Conservation (phyloP, 2,329 filamentous ascomycete genomes). For the Ceratocystis ficicola region DNA sequence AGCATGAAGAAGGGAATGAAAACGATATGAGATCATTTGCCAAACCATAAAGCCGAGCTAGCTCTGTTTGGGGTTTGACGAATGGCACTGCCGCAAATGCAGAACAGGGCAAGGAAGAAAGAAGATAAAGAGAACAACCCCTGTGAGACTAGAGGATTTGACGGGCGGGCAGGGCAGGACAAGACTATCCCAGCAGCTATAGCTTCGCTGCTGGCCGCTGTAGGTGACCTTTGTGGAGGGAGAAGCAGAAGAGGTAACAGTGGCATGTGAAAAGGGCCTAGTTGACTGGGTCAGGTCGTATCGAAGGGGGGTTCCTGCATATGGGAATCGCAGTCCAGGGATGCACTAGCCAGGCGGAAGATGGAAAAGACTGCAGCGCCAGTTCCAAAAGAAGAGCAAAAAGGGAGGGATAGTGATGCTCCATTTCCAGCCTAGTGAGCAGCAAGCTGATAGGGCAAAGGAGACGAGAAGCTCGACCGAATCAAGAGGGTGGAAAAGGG, state of each 20-base stretch:
- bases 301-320: too few relatives aligned
- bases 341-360: neutral
- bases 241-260: too few relatives aligned
- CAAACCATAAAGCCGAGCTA: neutral
- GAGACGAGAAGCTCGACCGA: neutral
- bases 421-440: too few relatives aligned
- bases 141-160: slow-evolving; percentile 4
- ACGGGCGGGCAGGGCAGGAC: slow-evolving; percentile 4
- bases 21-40: slow-evolving; percentile 7
- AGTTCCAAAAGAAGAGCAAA: too few relatives aligned
- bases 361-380: neutral
- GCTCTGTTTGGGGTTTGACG: neutral
- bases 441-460: too few relatives aligned
- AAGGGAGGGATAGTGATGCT: too few relatives aligned
- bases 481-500: neutral
- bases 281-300: neutral
- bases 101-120: neutral
- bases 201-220: neutral
- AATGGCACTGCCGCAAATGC: neutral
- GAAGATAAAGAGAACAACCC: neutral
- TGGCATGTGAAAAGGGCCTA: neutral
- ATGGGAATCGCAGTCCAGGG: too few relatives aligned
- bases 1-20: neutral
- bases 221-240: too few relatives aligned
- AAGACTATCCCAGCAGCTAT: neutral